Evolutionary conservation across 2,329 filamentous ascomycete species (phyloP).

Genomic region (Alternaria brassicae): DNA sequence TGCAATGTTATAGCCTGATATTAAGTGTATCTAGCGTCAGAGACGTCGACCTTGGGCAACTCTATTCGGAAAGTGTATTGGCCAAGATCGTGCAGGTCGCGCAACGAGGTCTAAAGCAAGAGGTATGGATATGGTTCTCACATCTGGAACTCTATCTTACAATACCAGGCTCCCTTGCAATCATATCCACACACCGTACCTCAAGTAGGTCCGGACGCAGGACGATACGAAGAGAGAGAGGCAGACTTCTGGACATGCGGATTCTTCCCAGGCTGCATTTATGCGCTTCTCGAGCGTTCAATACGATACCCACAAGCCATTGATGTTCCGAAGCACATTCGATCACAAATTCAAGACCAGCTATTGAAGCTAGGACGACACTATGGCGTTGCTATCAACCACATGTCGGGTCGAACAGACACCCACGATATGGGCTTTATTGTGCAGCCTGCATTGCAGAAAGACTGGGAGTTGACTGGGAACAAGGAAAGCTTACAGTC

Average conservation of each 20-base stretch:
- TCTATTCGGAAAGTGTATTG: constrained; percentile 40
- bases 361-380: constrained; percentile 39
- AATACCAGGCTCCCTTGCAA: constrained; percentile 31
- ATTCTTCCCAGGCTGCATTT: constrained; percentile 48
- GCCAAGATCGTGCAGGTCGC: constrained; percentile 47
- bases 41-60: constrained; percentile 35
- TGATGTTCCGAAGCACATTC: constrained; percentile 25
- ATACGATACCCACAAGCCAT: constrained; percentile 40
- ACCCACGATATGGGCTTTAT: constrained; percentile 65
- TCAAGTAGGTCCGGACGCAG: constrained; percentile 32
- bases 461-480: constrained; percentile 58
- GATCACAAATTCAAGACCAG: constrained; percentile 31
- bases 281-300: constrained; percentile 41
- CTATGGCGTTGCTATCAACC: constrained; percentile 42
- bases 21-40: constrained; percentile 23
- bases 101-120: constrained; percentile 34
- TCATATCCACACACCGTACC: constrained; percentile 47
- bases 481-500: constrained; percentile 50
- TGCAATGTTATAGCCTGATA: not conserved
- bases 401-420: constrained; percentile 53
- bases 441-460: constrained; percentile 56
- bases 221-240: constrained; percentile 45
- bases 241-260: constrained; percentile 49
- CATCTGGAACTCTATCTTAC: not conserved
- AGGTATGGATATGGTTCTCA: constrained; percentile 17